These are phyloP conservation scores for Acephala macrosclerotiorum DNA, from an alignment of 2,329 filamentous ascomycete species.

Conservation along the genomic window DNA sequence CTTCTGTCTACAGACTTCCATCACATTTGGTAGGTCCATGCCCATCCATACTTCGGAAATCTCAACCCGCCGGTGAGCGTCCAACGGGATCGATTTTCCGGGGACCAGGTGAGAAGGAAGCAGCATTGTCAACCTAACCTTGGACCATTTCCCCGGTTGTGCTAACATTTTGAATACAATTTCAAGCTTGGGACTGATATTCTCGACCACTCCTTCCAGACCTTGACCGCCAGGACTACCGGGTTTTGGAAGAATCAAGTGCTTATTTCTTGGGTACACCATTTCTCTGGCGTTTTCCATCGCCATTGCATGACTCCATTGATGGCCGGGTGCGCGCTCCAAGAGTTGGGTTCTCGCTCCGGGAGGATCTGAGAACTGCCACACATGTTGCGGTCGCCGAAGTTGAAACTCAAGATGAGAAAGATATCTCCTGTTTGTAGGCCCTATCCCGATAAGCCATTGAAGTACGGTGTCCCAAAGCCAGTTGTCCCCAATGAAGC, in stretches of 20 bases:
- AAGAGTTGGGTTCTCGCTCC: conserved; percentile 7
- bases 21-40: conserved; percentile 23
- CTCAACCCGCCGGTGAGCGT: no score
- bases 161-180: conserved; percentile 9
- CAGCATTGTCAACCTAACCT: conserved; percentile 11
- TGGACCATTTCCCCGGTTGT: neutral
- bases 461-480: conserved; percentile 8
- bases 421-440: neutral
- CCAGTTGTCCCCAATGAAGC: conserved; percentile 7
- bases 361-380: neutral
- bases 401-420: neutral
- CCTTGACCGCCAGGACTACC: neutral
- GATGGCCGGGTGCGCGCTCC: neutral
- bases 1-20: neutral
- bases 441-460: conserved; percentile 13
- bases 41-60: conserved; percentile 4
- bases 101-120: neutral
- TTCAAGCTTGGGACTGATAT: conserved; percentile 21
- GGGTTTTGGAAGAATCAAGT: neutral
- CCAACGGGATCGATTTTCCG: no score
- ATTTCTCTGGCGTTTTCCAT: neutral
- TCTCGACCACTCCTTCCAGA: conserved; percentile 13
- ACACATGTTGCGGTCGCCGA: conserved; percentile 9
- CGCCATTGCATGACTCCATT: neutral
- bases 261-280: neutral